Evolutionary conservation across 140 eudicot genomes (phyloP), one percentile per base, ranked within the genome.

Genomic region (Senecio squalidus): DNA sequence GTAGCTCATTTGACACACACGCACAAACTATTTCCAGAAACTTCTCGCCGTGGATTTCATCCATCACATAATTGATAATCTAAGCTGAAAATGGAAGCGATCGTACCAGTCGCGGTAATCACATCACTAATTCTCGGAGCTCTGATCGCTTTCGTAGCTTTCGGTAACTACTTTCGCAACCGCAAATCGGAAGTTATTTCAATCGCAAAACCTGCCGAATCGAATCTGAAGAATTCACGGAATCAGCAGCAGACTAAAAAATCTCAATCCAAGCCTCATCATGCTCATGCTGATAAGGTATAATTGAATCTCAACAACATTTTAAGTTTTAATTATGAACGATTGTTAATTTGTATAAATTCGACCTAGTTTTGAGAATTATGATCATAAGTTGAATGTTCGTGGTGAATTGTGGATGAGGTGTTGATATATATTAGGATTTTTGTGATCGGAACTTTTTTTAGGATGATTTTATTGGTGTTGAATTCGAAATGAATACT

Each of bases 241-340:
- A 79, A 41, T 72, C 66, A 74, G 34, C 69, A 67, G 23, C 75
- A 78, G 47, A 51, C 75, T 26, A 92, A 81, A 74, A 87, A 84
- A 58, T 46, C 79, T n/a, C 84, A 84, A 33, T 56, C 82, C 18
- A 92, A 87, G 62, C 58, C 90, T 67, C 95, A 85, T 54, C 95
- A 85, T 45, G 55, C 88, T 25, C 96, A 84, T 59, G 81, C 83
- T 55, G 96, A 92, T 68, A 92, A 92, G 90, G 98, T 91, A 47
- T 20, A 26, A 10, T 8, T 3, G 15, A n/a, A 22, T 34, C 28
- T 44, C 23, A 54, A n/a, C 33, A 25, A 28, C 10, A 15, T n/a
- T n/a, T n/a, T n/a, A n/a, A n/a, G n/a, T n/a, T n/a, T 34, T 34
- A 34, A 14, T 34, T 9, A 1, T 9, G 40, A 34, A 6, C 0